Conservation (phyloP, 495 filamentous ascomycete species). For the Xanthoparmelia taractica region DNA sequence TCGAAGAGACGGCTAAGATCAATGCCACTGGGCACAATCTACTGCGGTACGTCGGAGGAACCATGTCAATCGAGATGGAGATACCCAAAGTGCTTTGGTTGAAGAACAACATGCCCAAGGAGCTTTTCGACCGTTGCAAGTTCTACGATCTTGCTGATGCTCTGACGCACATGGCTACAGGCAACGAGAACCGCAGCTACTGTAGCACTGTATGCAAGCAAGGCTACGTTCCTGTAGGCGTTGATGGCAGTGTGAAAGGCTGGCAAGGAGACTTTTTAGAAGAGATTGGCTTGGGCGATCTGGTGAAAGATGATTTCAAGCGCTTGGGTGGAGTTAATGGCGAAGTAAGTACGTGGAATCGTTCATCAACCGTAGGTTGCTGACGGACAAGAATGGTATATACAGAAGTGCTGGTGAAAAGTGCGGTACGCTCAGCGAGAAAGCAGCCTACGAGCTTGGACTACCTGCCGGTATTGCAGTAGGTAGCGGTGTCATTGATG, state of each 20-base stretch:
- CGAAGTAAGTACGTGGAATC: constrained; percentile 63
- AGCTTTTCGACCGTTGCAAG: constrained; percentile 83
- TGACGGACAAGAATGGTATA: constrained; percentile 63
- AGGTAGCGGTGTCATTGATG: constrained; percentile 94
- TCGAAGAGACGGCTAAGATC: constrained; percentile 81
- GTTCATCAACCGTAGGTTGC: constrained; percentile 18
- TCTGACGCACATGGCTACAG: constrained; percentile 93
- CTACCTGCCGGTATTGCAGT: constrained; percentile 83
- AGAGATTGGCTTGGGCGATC: constrained; percentile 72
- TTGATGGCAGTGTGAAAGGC: constrained; percentile 94
- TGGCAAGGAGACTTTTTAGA: constrained; percentile 94
- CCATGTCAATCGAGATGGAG: constrained; percentile 99
- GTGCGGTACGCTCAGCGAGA: constrained; percentile 74
- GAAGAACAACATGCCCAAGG: constrained; percentile 94
- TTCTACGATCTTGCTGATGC: constrained; percentile 93
- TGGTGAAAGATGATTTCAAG: constrained; percentile 78
- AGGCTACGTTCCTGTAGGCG: constrained; percentile 87
- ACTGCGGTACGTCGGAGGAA: constrained; percentile 91
- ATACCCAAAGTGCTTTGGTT: constrained; percentile 96
- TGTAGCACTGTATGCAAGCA: constrained; percentile 95
- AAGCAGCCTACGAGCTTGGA: constrained; percentile 74
- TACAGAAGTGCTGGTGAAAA: constrained; percentile 87
- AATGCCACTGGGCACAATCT: constrained; percentile 88
- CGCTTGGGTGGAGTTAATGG: constrained; percentile 88
- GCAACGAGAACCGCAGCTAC: constrained; percentile 81